A percentile compares a stretch with the other conserved stretches of the same genome.
Evolutionary conservation across 2,329 filamentous ascomycete species (phyloP).

Genomic region (Paramyrothecium sp.): DNA sequence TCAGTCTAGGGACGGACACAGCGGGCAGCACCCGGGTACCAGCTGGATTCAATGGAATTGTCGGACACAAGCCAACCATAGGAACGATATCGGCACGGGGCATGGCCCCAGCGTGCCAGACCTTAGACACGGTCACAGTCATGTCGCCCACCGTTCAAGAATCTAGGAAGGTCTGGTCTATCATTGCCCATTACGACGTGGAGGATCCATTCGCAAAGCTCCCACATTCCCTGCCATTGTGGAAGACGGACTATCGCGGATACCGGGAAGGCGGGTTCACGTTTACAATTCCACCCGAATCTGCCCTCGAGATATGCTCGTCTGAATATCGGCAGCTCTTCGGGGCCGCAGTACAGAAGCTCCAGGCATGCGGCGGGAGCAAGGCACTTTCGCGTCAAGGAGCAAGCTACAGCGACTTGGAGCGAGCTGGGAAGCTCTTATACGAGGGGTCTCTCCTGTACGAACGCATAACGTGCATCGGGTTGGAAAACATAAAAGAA

Average conservation of each 20-base stretch:
- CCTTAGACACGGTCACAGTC: conserved; percentile 51
- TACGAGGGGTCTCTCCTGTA: not conserved
- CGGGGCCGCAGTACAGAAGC: not conserved
- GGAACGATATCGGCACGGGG: conserved; percentile 45
- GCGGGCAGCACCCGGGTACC: conserved; percentile 47
- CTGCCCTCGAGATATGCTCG: not conserved
- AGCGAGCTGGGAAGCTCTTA: not conserved
- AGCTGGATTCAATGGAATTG: conserved; percentile 51
- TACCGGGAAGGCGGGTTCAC: not conserved
- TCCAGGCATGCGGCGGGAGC: not conserved
- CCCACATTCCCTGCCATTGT: conserved; percentile 48
- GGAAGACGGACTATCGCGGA: conserved; percentile 11
- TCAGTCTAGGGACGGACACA: conserved; percentile 57
- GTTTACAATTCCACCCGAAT: conserved; percentile 17
- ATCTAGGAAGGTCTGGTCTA: conserved; percentile 44
- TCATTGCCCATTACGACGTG: conserved; percentile 40
- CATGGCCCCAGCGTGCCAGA: conserved; percentile 51
- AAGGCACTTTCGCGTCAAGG: not conserved
- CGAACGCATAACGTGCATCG: not conserved
- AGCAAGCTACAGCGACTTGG: not conserved
- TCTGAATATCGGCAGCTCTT: not conserved
- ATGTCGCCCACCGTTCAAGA: conserved; percentile 44
- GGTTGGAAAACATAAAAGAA: not conserved
- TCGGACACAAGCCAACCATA: conserved; percentile 47
- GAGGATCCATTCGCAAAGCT: conserved; percentile 50